Percentiles rank a stretch among this genome's conserved stretches.
Evolutionary conservation across 306 rosid genomes (phyloP).

Genomic region (Pueraria montana): DNA sequence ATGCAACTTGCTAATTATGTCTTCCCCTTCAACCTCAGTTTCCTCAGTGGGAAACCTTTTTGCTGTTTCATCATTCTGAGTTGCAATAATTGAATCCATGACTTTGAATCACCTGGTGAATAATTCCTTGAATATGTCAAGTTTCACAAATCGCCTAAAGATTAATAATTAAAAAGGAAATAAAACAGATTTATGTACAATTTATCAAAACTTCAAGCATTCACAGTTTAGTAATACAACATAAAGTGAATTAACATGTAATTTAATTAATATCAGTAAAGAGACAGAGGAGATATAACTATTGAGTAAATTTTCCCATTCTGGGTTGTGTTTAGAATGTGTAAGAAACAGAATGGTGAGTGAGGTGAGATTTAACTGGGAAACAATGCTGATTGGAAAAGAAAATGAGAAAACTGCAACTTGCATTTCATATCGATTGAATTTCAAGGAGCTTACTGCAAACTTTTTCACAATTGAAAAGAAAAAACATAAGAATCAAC

Average conservation of each 20-base stretch:
- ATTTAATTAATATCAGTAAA: not conserved
- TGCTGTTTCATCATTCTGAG: not conserved
- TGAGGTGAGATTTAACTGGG: not conserved
- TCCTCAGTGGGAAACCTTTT: not conserved
- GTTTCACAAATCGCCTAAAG: not conserved
- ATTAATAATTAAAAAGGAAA: not conserved
- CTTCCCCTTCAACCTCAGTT: constrained; percentile 1
- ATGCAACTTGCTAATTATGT: constrained; percentile 45
- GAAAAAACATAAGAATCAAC: not conserved
- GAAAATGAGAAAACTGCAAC: not conserved
- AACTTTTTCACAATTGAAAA: not conserved
- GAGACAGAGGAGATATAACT: not conserved
- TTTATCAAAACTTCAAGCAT: not conserved
- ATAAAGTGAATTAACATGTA: not conserved
- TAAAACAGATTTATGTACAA: not conserved
- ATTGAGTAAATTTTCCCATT: not conserved
- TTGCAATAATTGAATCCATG: not conserved
- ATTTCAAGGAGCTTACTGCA: not conserved
- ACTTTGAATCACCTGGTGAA: not conserved
- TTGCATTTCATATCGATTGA: not conserved
- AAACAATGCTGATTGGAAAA: not conserved
- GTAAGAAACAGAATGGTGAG: not conserved
- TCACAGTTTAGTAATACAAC: not conserved
- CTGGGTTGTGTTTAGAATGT: not conserved
- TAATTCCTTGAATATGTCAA: not conserved